Conservation (phyloP, 345 rosid genomes). For the Excoecaria cochinchinensis region DNA sequence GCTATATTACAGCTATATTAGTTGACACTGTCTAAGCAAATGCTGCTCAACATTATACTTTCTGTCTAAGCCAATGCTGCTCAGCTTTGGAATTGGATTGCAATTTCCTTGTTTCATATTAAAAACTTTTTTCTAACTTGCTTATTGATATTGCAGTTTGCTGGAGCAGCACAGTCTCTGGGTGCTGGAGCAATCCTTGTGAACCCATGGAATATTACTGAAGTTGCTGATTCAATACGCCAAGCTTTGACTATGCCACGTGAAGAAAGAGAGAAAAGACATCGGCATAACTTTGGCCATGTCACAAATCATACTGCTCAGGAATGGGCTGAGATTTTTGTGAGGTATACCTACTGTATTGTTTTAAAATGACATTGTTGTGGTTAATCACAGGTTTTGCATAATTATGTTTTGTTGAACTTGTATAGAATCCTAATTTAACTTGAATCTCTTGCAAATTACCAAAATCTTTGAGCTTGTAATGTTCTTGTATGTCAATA, state of each 20-base stretch:
- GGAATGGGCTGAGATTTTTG: conserved; percentile 99
- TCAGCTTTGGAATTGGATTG: background rate
- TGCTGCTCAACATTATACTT: background rate
- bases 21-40: background rate
- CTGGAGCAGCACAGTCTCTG: conserved; percentile 98
- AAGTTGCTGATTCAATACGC: conserved; percentile 90
- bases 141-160: conserved; percentile 56
- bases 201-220: conserved; percentile 99
- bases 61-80: background rate
- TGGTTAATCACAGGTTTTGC: background rate
- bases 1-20: too few relatives aligned
- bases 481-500: too few relatives aligned
- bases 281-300: conserved; percentile 70
- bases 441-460: background rate
- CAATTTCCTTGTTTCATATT: background rate
- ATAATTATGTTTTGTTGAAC: background rate
- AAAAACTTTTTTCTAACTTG: background rate
- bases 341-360: conserved; percentile 51
- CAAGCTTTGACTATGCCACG: conserved; percentile 79
- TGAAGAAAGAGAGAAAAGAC: conserved; percentile 92
- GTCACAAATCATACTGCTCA: conserved; percentile 91
- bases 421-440: background rate
- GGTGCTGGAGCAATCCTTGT: conserved; percentile 99
- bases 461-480: too few relatives aligned
- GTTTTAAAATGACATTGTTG: conserved; percentile 3